phyloP scores from a whole-genome alignment of 2,329 filamentous ascomycete species.

The Aspergillus sp. region DNA sequence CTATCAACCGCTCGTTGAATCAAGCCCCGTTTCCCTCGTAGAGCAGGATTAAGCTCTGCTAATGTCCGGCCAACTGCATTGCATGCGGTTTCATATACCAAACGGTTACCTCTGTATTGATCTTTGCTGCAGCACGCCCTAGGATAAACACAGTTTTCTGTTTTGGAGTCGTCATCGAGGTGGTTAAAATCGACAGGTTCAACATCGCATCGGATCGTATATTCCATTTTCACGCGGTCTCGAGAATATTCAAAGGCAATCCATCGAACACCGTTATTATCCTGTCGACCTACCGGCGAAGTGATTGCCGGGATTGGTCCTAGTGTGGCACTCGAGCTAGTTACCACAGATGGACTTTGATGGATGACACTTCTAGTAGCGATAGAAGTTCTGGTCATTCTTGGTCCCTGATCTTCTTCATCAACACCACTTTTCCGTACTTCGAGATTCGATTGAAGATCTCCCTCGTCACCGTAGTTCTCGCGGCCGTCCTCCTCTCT shows the following conservation, averaged over 20 bases:
- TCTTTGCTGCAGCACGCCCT: slow-evolving; percentile 92
- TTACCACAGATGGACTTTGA: slow-evolving; percentile 45
- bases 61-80: slow-evolving; percentile 99
- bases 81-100: slow-evolving; percentile 97
- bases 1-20: slow-evolving; percentile 97
- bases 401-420: no score
- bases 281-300: slow-evolving; percentile 86
- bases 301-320: slow-evolving; percentile 96
- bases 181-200: slow-evolving; percentile 91
- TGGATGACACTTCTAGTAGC: slow-evolving; percentile 24
- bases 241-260: slow-evolving; percentile 97
- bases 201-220: slow-evolving; percentile 95
- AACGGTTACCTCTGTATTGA: slow-evolving; percentile 89
- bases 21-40: slow-evolving; percentile 87
- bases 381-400: slow-evolving; percentile 50
- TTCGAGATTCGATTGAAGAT: no score
- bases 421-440: no score
- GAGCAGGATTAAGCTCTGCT: slow-evolving; percentile 82
- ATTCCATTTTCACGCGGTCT: slow-evolving; percentile 98
- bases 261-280: slow-evolving; percentile 96
- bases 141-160: slow-evolving; percentile 96
- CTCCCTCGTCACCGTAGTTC: no score
- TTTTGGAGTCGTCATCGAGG: slow-evolving; percentile 84
- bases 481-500: no score
- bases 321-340: slow-evolving; percentile 86